Evolutionary conservation across 768 basidiomycete genomes (phyloP).

Genomic region (Tricholoma sp.): DNA sequence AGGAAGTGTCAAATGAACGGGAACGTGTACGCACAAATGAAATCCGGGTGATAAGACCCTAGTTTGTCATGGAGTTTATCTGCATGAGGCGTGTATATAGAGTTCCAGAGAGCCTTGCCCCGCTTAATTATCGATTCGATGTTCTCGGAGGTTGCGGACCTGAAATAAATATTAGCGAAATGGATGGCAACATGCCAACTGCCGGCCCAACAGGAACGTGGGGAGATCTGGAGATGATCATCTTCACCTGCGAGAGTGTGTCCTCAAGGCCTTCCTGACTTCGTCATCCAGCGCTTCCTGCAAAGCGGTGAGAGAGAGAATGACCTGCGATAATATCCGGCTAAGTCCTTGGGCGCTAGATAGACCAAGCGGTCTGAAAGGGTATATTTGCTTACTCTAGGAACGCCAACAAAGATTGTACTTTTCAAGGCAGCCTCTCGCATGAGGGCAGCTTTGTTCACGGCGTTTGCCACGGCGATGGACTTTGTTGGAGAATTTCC

Average conservation of each 20-base stretch:
- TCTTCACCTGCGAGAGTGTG: slow-evolving; percentile 56
- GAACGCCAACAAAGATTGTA: slow-evolving; percentile 83
- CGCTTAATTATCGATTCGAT: slow-evolving; percentile 65
- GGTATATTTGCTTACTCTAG: slow-evolving; percentile 52
- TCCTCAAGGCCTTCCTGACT: slow-evolving; percentile 68
- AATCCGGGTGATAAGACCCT: slow-evolving; percentile 86
- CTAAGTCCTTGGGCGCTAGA: slow-evolving; percentile 11
- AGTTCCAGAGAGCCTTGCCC: slow-evolving; percentile 74
- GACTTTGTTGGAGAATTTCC: slow-evolving; percentile 26
- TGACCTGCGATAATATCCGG: slow-evolving; percentile 48
- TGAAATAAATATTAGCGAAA: slow-evolving; percentile 26
- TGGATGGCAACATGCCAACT: slow-evolving; percentile 10
- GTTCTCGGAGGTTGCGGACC: slow-evolving; percentile 56
- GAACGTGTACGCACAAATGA: slow-evolving; percentile 70
- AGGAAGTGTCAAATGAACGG: slow-evolving; percentile 22
- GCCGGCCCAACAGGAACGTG: slow-evolving; percentile 6
- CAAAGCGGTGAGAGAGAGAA: slow-evolving; percentile 75
- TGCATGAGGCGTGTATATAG: slow-evolving; percentile 86
- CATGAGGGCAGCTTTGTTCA: slow-evolving; percentile 78
- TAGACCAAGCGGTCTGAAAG: slow-evolving; percentile 5
- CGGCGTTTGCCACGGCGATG: slow-evolving; percentile 45
- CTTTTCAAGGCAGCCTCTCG: slow-evolving; percentile 88
- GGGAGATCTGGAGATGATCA: slow-evolving; percentile 10
- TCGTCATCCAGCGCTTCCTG: slow-evolving; percentile 77
- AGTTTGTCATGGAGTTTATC: slow-evolving; percentile 88